Conservation (phyloP, 148 eudicot species). For the Gaultheria prostrata region DNA sequence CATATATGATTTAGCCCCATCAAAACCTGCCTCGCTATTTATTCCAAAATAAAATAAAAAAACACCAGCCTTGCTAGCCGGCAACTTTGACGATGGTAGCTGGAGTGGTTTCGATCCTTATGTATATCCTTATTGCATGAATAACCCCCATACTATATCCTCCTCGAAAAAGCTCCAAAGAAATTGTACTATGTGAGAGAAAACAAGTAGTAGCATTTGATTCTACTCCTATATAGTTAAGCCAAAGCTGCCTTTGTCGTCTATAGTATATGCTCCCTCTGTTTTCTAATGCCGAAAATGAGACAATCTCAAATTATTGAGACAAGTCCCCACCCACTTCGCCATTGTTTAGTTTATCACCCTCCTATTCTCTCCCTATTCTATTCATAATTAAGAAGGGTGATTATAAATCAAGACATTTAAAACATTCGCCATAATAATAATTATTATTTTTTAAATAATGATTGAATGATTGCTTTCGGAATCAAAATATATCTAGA, state of each 20-base stretch:
- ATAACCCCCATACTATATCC: too few relatives aligned
- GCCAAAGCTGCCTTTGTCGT: background rate
- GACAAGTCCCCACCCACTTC: background rate
- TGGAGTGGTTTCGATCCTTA: too few relatives aligned
- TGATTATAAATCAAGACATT: too few relatives aligned
- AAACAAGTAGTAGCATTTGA: background rate
- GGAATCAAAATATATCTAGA: background rate
- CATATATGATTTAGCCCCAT: too few relatives aligned
- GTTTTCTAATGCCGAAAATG: background rate
- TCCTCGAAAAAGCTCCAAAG: too few relatives aligned
- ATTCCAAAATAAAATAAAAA: too few relatives aligned
- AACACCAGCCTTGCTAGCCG: too few relatives aligned
- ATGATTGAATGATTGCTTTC: background rate
- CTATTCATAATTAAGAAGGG: background rate
- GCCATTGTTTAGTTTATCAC: background rate
- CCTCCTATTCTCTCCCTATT: background rate
- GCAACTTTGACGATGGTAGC: too few relatives aligned
- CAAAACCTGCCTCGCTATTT: too few relatives aligned
- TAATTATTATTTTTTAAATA: background rate
- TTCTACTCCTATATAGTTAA: background rate
- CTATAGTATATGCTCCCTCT: background rate
- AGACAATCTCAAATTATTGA: background rate
- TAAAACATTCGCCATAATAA: background rate
- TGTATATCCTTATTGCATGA: too few relatives aligned
- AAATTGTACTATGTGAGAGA: background rate